phyloP scores from a whole-genome alignment of 257 asterid genomes.

The Solanum acaule region DNA sequence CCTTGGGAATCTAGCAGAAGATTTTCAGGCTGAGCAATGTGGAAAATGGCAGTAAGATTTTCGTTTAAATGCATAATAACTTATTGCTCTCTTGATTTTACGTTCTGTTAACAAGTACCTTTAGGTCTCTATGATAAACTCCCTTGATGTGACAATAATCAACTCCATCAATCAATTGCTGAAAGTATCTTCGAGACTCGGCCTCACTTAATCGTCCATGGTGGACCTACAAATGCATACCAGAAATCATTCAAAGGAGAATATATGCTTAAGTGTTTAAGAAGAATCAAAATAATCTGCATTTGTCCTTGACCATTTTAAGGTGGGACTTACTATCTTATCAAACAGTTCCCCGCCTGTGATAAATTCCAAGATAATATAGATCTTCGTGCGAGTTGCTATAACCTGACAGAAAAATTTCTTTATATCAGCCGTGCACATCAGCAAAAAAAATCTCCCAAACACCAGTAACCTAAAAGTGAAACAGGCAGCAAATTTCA shows the following conservation, averaged over 20 bases:
- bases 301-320: not conserved
- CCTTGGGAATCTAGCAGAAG: conserved; percentile 91
- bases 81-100: not conserved
- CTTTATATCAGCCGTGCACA: not conserved
- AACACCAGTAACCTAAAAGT: not conserved
- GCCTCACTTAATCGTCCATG: conserved; percentile 95
- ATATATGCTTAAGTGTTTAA: not conserved
- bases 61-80: not conserved
- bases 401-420: conserved; percentile 51
- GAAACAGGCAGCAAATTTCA: not conserved
- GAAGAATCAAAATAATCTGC: not conserved
- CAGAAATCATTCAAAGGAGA: not conserved
- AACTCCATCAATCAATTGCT: conserved; percentile 96
- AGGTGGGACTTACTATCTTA: conserved; percentile 64
- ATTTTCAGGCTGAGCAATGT: conserved; percentile 83
- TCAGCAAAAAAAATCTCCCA: not conserved
- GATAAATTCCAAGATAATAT: conserved; percentile 90
- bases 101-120: conserved; percentile 36
- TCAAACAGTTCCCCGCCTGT: conserved; percentile 99
- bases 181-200: conserved; percentile 90
- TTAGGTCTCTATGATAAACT: conserved; percentile 89
- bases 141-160: conserved; percentile 95
- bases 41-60: conserved; percentile 11
- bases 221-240: conserved; percentile 50
- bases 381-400: conserved; percentile 94